These are phyloP conservation scores for Pichia sp. DNA, from an alignment of 1,139 yeast species.

Conservation along the genomic window DNA sequence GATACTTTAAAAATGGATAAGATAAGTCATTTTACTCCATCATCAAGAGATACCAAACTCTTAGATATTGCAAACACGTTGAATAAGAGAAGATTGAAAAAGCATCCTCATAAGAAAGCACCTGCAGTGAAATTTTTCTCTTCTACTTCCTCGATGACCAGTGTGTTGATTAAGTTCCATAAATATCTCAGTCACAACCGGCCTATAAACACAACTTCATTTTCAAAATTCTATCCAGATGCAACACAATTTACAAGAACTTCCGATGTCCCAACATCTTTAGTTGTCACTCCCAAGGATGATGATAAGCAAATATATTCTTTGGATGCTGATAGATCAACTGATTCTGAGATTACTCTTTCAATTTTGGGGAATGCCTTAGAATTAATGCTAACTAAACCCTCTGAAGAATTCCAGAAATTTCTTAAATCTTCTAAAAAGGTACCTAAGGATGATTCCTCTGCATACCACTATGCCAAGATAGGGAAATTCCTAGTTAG, in stretches of 20 bases:
- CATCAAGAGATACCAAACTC: conserved; percentile 59
- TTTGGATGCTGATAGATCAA: conserved; percentile 65
- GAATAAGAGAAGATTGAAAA: conserved; percentile 18
- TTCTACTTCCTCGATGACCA: conserved; percentile 87
- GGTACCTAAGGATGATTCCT: conserved; percentile 18
- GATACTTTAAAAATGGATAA: conserved; percentile 63
- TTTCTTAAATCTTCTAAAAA: conserved; percentile 20
- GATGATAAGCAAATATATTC: conserved; percentile 46
- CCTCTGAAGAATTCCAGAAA: conserved; percentile 32
- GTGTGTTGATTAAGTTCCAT: conserved; percentile 70
- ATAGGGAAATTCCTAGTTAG: conserved; percentile 71
- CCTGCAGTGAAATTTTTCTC: conserved; percentile 48
- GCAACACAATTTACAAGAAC: conserved; percentile 34
- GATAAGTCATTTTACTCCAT: conserved; percentile 54
- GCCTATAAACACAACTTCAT: conserved; percentile 40
- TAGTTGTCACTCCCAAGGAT: conserved; percentile 38
- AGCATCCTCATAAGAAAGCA: conserved; percentile 12
- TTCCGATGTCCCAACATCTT: conserved; percentile 38
- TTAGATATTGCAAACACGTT: conserved; percentile 46
- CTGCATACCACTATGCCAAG: conserved; percentile 64
- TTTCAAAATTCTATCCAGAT: conserved; percentile 43
- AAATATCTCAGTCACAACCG: conserved; percentile 59
- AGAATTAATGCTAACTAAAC: conserved; percentile 67
- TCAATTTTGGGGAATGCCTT: conserved; percentile 74
- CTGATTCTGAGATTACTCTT: conserved; percentile 67